Evolutionary conservation across 306 rosid species (phyloP).

Genomic region (Vachellia pachyceras): DNA sequence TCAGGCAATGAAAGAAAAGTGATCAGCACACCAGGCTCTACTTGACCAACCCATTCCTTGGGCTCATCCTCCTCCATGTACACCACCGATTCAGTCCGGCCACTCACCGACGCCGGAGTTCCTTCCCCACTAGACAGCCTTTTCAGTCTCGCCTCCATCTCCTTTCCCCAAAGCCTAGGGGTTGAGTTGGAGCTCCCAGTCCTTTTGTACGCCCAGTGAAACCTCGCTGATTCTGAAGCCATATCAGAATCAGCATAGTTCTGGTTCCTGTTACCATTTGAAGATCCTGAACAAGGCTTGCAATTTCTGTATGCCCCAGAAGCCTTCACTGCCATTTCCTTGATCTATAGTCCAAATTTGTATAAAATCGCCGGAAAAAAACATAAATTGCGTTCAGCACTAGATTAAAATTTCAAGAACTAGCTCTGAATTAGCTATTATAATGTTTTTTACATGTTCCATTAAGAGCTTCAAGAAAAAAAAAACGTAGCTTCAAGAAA

Average conservation of each 20-base stretch:
- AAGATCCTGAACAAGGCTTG: conserved; percentile 89
- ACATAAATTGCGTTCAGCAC: background rate
- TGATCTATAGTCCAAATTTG: conserved; percentile 61
- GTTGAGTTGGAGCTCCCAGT: conserved; percentile 89
- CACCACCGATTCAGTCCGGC: conserved; percentile 75
- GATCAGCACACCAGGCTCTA: conserved; percentile 97
- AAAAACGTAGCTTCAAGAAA: background rate
- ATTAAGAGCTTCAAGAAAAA: background rate
- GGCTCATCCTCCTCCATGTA: conserved; percentile 96
- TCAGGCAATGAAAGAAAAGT: conserved; percentile 91
- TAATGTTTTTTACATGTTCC: background rate
- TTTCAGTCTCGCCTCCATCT: conserved; percentile 78
- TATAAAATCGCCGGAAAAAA: background rate
- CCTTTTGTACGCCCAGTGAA: conserved; percentile 71
- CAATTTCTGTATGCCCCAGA: conserved; percentile 94
- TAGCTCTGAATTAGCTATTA: background rate
- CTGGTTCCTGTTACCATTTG: conserved; percentile 52
- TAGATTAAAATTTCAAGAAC: background rate
- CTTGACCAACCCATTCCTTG: conserved; percentile 96
- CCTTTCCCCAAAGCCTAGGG: conserved; percentile 89
- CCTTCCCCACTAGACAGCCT: conserved; percentile 92
- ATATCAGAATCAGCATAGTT: conserved; percentile 74
- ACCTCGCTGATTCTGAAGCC: conserved; percentile 85
- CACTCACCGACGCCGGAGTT: conserved; percentile 93
- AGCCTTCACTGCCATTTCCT: conserved; percentile 96